These are phyloP conservation scores for Suillus alpinus DNA, from an alignment of 768 basidiomycete genomes.

Conservation along the genomic window DNA sequence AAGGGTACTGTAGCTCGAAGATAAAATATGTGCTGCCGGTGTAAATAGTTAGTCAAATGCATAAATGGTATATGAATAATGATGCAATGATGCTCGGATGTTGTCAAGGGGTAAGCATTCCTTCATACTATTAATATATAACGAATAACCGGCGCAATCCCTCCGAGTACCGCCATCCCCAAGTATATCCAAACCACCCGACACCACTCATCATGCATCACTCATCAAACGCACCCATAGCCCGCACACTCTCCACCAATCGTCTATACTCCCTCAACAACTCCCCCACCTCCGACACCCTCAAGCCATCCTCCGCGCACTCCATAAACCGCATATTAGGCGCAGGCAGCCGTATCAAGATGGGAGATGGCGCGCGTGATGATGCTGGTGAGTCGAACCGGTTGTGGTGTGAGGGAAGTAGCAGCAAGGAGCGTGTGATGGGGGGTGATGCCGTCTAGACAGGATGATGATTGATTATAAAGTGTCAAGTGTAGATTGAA, in stretches of 20 bases:
- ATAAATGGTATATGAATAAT: no score
- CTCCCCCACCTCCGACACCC: constrained; percentile 75
- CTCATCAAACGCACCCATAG: constrained; percentile 43
- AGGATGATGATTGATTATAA: neutral
- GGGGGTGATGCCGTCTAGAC: constrained; percentile 32
- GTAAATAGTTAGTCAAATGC: no score
- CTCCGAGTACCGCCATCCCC: no score
- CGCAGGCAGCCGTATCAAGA: constrained; percentile 47
- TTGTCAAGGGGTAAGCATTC: no score
- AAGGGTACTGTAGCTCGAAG: no score
- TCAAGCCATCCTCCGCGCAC: constrained; percentile 72
- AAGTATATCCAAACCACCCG: no score
- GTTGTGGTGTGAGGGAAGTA: constrained; percentile 23
- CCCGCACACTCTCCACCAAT: constrained; percentile 66
- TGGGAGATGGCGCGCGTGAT: constrained; percentile 38
- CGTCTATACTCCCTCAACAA: constrained; percentile 80
- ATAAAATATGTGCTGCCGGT: no score
- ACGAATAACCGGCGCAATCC: neutral
- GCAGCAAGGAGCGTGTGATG: constrained; percentile 39
- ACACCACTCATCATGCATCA: no score
- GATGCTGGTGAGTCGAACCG: constrained; percentile 36
- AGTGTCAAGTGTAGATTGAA: no score
- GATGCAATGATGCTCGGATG: no score
- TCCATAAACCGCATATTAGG: constrained; percentile 72
- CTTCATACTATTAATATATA: no score